Conservation (phyloP, 2,329 filamentous ascomycete genomes). For the Cordyceps cateniannulata region DNA sequence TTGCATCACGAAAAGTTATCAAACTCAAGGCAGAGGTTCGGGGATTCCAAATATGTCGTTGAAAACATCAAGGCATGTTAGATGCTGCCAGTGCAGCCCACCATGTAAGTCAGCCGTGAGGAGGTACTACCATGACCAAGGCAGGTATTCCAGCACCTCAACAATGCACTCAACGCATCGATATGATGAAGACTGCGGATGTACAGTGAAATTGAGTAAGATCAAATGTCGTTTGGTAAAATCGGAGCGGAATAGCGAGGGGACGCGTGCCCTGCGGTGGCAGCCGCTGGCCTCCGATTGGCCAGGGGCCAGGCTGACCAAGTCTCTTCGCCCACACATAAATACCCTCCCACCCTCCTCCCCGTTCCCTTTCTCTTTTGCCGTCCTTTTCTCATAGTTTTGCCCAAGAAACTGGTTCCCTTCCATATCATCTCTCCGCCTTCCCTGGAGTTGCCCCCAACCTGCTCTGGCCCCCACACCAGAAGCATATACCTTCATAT, state of each 20-base stretch:
- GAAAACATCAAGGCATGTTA: background rate
- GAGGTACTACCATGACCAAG: background rate
- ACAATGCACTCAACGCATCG: background rate
- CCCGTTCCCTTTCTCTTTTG: background rate
- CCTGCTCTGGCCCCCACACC: background rate
- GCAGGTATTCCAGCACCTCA: background rate
- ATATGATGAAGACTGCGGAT: background rate
- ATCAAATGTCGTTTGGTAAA: background rate
- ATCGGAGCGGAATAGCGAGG: background rate
- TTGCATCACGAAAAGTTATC: background rate
- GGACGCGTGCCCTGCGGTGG: background rate
- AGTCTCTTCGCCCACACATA: constrained; percentile 8
- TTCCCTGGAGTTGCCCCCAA: background rate
- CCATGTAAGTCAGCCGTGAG: background rate
- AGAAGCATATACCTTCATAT: background rate
- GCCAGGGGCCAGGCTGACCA: constrained; percentile 2
- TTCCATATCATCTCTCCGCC: background rate
- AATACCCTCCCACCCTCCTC: constrained; percentile 9
- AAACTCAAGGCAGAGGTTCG: background rate
- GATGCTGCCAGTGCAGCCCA: background rate
- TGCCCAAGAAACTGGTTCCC: background rate
- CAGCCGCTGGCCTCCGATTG: constrained; percentile 1
- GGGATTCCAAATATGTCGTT: background rate
- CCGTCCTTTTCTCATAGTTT: background rate
- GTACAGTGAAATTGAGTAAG: background rate